These are phyloP conservation scores for Ophiocordyceps polyrhachis-furcata DNA, from an alignment of 2,329 filamentous ascomycete genomes.

Conservation along the genomic window DNA sequence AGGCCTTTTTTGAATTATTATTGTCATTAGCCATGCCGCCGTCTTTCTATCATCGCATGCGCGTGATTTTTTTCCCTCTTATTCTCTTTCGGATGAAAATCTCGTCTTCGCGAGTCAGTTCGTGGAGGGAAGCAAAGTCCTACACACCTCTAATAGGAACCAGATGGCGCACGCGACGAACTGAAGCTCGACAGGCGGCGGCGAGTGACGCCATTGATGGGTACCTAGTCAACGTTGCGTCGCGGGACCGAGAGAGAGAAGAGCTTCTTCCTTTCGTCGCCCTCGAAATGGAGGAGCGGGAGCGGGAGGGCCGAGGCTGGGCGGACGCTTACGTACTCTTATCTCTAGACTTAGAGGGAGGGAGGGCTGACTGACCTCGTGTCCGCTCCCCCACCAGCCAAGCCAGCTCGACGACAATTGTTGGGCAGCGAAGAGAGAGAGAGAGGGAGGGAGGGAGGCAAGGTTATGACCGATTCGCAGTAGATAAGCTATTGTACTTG, in stretches of 20 bases:
- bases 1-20: slow-evolving; percentile 34
- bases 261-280: slow-evolving; percentile 13
- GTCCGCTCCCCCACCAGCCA: too few relatives aligned
- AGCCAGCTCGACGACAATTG: too few relatives aligned
- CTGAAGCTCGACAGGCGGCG: slow-evolving; percentile 43
- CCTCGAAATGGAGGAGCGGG: slow-evolving; percentile 3
- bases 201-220: slow-evolving; percentile 45
- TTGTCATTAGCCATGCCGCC: neutral
- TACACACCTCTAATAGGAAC: slow-evolving; percentile 37
- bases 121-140: neutral
- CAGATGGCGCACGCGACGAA: slow-evolving; percentile 32
- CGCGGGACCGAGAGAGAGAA: slow-evolving; percentile 3
- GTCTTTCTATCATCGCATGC: neutral
- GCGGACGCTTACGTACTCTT: slow-evolving; percentile 5
- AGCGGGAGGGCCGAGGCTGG: slow-evolving; percentile 11
- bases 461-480: too few relatives aligned
- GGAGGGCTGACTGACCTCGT: neutral
- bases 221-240: slow-evolving; percentile 6
- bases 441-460: too few relatives aligned
- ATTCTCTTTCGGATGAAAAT: neutral
- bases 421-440: too few relatives aligned
- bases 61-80: neutral
- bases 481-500: too few relatives aligned
- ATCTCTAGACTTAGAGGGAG: too few relatives aligned
- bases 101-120: neutral